Evolutionary conservation across 495 filamentous ascomycete species (phyloP).

Genomic region (Talaromyces borbonicus): DNA sequence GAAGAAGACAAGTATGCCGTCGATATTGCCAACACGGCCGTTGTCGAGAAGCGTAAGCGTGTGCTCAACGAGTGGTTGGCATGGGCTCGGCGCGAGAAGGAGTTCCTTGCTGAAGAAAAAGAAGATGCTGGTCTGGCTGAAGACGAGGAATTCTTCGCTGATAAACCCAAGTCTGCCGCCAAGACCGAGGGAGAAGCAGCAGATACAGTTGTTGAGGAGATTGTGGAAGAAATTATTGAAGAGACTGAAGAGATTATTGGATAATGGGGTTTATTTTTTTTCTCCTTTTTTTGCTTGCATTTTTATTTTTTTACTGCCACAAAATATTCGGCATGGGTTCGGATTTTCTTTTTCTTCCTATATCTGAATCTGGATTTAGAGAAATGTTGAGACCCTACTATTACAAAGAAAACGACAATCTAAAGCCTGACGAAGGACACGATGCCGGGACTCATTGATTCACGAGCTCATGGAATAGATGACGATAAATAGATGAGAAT

Average conservation of each 20-base stretch:
- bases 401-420: too few species aligned
- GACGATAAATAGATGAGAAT: too few species aligned
- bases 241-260: slow-evolving; percentile 75
- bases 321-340: slow-evolving; percentile 1
- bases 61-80: slow-evolving; percentile 82
- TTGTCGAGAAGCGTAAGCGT: slow-evolving; percentile 77
- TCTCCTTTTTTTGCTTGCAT: background rate
- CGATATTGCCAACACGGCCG: slow-evolving; percentile 83
- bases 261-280: background rate
- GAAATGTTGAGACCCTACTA: too few species aligned
- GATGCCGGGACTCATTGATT: too few species aligned
- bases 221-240: slow-evolving; percentile 89
- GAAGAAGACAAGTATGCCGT: slow-evolving; percentile 88
- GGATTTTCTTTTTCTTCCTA: background rate
- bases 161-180: slow-evolving; percentile 40
- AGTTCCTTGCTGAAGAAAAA: slow-evolving; percentile 64
- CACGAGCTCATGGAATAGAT: too few species aligned
- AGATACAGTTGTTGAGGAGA: slow-evolving; percentile 70
- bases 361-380: too few species aligned
- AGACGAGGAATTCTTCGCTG: slow-evolving; percentile 44
- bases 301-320: background rate
- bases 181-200: slow-evolving; percentile 57
- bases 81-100: slow-evolving; percentile 68
- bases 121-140: slow-evolving; percentile 54
- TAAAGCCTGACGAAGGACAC: too few species aligned